Conservation (phyloP, 192 early-diverging fungal genomes). For the Coemansia sp. region DNA sequence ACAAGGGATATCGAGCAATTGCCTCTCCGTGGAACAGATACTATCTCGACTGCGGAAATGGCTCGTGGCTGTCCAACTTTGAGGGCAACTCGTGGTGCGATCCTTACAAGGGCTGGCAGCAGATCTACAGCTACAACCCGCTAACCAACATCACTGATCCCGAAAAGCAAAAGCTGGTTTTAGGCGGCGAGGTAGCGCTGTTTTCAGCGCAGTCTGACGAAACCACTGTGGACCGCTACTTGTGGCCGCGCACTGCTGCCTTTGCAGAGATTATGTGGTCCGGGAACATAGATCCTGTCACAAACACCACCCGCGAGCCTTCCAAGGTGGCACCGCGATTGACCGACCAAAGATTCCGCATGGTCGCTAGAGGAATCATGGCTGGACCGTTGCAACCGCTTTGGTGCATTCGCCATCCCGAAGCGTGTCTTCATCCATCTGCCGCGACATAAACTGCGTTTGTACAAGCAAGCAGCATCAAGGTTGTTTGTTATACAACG, state of each 20-base stretch:
- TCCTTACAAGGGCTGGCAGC: constrained; percentile 71
- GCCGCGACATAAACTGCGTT: background rate
- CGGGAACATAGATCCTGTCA: constrained; percentile 57
- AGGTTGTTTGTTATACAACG: no score
- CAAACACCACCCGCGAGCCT: constrained; percentile 53
- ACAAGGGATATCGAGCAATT: constrained; percentile 64
- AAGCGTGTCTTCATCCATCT: constrained; percentile 31
- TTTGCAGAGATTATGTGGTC: constrained; percentile 72
- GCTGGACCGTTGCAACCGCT: constrained; percentile 69
- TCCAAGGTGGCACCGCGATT: constrained; percentile 64
- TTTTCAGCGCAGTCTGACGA: constrained; percentile 70
- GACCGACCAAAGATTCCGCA: constrained; percentile 68
- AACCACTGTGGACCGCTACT: constrained; percentile 58
- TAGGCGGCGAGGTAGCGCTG: constrained; percentile 67
- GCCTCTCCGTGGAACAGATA: constrained; percentile 63
- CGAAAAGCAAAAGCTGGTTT: constrained; percentile 59
- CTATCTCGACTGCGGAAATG: constrained; percentile 74
- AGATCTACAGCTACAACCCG: constrained; percentile 66
- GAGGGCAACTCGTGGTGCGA: constrained; percentile 68
- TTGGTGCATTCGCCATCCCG: constrained; percentile 65
- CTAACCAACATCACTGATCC: constrained; percentile 57
- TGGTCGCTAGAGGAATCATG: constrained; percentile 63
- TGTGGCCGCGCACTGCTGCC: constrained; percentile 73
- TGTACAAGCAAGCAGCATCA: background rate
- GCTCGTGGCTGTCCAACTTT: constrained; percentile 70